phyloP scores from a whole-genome alignment of 306 rosid species.

The Elaeagnus macrophylla region DNA sequence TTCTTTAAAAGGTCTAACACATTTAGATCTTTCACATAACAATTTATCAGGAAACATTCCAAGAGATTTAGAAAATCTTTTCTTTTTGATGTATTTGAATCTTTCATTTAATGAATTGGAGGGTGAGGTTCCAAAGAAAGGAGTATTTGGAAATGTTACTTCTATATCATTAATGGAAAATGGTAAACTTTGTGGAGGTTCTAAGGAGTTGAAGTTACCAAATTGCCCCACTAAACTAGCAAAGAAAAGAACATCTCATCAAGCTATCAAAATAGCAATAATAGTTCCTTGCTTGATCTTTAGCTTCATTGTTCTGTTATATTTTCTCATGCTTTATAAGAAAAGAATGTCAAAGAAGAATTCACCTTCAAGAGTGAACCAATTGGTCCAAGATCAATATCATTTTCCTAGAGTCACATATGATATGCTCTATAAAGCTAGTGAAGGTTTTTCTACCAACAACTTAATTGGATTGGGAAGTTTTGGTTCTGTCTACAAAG shows the following conservation, averaged over 20 bases:
- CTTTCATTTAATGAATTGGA: conserved; percentile 32
- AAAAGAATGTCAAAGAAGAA: conserved; percentile 1
- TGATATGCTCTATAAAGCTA: conserved; percentile 9
- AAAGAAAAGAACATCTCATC: neutral
- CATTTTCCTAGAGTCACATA: conserved; percentile 2
- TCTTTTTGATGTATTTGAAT: conserved; percentile 14
- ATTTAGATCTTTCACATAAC: conserved; percentile 27
- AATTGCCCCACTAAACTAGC: conserved; percentile 1
- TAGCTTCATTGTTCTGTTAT: neutral
- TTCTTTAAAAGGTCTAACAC: conserved; percentile 17
- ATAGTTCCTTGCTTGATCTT: neutral
- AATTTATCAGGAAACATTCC: conserved; percentile 30
- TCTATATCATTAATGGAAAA: conserved; percentile 5
- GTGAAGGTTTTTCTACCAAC: conserved; percentile 10
- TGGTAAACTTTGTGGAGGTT: conserved; percentile 17
- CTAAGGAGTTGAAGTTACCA: conserved; percentile 14
- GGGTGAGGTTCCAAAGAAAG: conserved; percentile 34
- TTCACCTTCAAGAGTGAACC: neutral
- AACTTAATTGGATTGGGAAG: conserved; percentile 32
- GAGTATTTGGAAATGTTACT: conserved; percentile 25
- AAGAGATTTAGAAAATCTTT: conserved; percentile 8
- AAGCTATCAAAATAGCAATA: neutral
- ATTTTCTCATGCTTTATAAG: neutral
- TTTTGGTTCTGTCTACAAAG: conserved; percentile 34
- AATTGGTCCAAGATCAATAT: neutral